Base-by-base conservation (phyloP, 148 eudicot genomes). In the Bassia scoparia region DNA sequence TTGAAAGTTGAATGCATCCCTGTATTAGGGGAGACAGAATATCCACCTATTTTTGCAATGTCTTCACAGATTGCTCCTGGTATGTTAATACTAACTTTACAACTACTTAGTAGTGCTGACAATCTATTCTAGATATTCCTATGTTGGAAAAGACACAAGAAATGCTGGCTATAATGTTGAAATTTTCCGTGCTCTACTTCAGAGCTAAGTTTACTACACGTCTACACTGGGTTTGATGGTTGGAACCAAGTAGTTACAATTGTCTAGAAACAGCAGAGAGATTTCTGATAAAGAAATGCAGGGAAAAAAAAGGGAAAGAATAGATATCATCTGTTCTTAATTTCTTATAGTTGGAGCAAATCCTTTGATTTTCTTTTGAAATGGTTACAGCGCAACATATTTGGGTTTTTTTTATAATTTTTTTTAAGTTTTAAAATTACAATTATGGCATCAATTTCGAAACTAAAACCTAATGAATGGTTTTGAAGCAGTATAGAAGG, bases 1-100 rank as follows among this genome's bases (percentile, higher is more conserved):
- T 64, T 95, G 83, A 95, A 90, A 82, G 99, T 92, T 76, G 99
- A 95, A 76, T 95, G 99, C 80, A 85, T 79, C 10, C 92, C 96
- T 16, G 56, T 86, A 35, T 79, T 85, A 43, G 99, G 88, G 71
- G 96, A 89, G 55, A 83, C 76, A 18, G 86, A 84, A 77, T 88
- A 88, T 81, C 86, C 94, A 46, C 78, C 87, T n/a, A 82, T 95
- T 29, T 95, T 90, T 81, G 97, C 99, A 64, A 87, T 95, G 80
- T 90, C 99, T 75, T 84, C 89, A 18, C 90, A 81, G 55, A 90
- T 95, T 77, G 80, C 94, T 70, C 94, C 92, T 63, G 99, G 99
- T 90, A 90, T 72, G 83, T 60, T 30, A 70, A 17, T 18, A 23
- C 49, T 38, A 74, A 33, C 52, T 68, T 34, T 67, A 29, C 16